Evolutionary conservation across 257 asterid genomes (phyloP), one percentile per base, ranked within the genome.

Genomic region (Forsythia suspensa): DNA sequence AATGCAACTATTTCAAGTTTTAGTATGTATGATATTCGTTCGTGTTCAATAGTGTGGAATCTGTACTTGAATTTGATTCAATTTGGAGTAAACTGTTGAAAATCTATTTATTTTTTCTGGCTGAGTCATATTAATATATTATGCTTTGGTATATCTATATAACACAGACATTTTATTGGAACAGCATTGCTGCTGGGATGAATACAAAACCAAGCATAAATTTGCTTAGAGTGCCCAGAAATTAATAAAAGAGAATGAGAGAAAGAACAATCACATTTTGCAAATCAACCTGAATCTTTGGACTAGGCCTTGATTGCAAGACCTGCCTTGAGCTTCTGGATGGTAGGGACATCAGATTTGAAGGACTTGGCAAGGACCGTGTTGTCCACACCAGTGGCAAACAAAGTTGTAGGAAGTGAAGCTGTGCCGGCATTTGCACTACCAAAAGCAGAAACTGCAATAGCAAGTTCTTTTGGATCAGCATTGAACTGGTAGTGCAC

Each of bases 221-320:
- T 24, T 8, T 63, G 36, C 69, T 20, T 21, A 4, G 13, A 63
- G 9, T 21, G 69, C 69, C 68, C 6, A 24, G 16, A 29, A 24
- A 63, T 63, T 24, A 9, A 6, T 4, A 8, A 9, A 24, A 63
- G 2, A 63, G 38, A 57, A 57, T 57, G 36, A 57, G 66, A 57
- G 6, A 46, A 46, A 12, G 55, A 3, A 46, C 6, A 46, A 13
- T 5, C 18, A 46, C 6, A 46, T 13, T 46, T 46, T 46, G 4
- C 55, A 6, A 55, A 55, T 18, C 63, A 16, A 52, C 18, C 3
- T 1, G n/a, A 16, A 52, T 52, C 24, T 52, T 52, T 21, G 15
- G 63, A 52, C 7, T 52, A 52, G 63, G 63, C 63, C 63, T 70
- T 70, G 73, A 48, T 8, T 70, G 73, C 73, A 39, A 70, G 46